phyloP scores from a whole-genome alignment of 805 yeast species.

The Soucietia sequanensis region DNA sequence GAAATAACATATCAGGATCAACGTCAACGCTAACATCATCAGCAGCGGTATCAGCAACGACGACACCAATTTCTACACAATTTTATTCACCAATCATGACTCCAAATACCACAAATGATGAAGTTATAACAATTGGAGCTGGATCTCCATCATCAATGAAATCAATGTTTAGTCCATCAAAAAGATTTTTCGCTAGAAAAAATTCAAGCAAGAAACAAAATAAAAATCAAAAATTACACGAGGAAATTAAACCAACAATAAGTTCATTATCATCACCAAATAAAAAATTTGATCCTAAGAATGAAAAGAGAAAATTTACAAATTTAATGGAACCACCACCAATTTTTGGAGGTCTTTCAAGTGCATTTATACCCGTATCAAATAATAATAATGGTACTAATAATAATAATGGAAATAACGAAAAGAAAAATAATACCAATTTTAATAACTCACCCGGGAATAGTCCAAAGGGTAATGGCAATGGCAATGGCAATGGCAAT shows the following conservation, averaged over 20 bases:
- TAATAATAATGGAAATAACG: too few species aligned
- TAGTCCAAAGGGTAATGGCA: too few species aligned
- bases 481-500: too few species aligned
- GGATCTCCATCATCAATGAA: constrained; percentile 32
- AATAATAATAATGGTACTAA: too few species aligned
- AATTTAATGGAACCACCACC: constrained; percentile 40
- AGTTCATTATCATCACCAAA: constrained; percentile 28
- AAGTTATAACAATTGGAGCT: constrained; percentile 37
- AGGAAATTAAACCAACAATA: constrained; percentile 26
- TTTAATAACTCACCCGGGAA: not conserved
- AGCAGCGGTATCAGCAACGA: not conserved
- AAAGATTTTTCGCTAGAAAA: constrained; percentile 31
- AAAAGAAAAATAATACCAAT: not conserved
- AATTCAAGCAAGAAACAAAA: constrained; percentile 13
- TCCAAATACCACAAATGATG: constrained; percentile 21
- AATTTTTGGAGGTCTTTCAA: constrained; percentile 18
- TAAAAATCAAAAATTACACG: too few species aligned
- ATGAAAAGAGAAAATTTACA: constrained; percentile 12
- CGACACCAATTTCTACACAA: not conserved
- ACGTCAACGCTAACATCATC: too few species aligned
- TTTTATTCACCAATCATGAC: constrained; percentile 10
- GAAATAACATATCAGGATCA: too few species aligned
- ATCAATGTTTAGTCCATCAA: constrained; percentile 38
- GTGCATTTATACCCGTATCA: not conserved
- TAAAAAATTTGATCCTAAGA: constrained; percentile 9